Conservation (phyloP, 208 protist species). For the Leishmania lainsoni region DNA sequence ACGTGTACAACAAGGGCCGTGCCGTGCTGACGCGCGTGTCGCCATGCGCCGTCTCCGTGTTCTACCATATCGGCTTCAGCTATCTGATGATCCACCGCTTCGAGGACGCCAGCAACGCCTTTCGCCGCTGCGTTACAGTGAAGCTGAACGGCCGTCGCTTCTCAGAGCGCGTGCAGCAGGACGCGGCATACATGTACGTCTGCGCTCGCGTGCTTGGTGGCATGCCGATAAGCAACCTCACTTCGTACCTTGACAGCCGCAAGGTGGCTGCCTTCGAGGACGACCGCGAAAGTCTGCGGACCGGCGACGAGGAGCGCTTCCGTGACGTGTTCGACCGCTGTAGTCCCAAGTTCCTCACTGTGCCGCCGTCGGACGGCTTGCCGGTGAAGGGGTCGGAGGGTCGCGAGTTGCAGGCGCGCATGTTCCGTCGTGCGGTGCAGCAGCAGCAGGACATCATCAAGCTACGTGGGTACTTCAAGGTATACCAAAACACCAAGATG, state of each 20-base stretch:
- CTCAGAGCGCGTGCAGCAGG: constrained; percentile 82
- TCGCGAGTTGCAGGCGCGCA: constrained; percentile 86
- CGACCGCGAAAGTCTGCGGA: constrained; percentile 77
- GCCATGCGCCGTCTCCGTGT: constrained; percentile 78
- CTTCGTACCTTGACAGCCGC: constrained; percentile 59
- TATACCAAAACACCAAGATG: constrained; percentile 89
- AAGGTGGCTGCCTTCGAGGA: constrained; percentile 77
- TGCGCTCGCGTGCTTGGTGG: constrained; percentile 84
- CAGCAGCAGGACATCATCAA: constrained; percentile 90
- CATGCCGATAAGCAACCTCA: constrained; percentile 74
- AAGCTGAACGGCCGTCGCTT: constrained; percentile 80
- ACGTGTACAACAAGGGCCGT: constrained; percentile 73
- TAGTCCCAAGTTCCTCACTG: constrained; percentile 90
- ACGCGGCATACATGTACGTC: constrained; percentile 83
- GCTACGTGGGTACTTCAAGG: constrained; percentile 88
- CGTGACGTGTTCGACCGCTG: constrained; percentile 90
- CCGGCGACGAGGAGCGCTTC: constrained; percentile 89
- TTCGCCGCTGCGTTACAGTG: constrained; percentile 70
- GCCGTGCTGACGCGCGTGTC: constrained; percentile 63
- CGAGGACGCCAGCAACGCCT: constrained; percentile 82
- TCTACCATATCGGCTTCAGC: constrained; percentile 90
- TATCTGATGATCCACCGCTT: constrained; percentile 93
- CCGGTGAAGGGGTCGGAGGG: constrained; percentile 80
- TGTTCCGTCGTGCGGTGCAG: constrained; percentile 89
- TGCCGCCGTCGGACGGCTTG: constrained; percentile 54